phyloP scores from a whole-genome alignment of 208 protist genomes.

The Crithidia brevicula region DNA sequence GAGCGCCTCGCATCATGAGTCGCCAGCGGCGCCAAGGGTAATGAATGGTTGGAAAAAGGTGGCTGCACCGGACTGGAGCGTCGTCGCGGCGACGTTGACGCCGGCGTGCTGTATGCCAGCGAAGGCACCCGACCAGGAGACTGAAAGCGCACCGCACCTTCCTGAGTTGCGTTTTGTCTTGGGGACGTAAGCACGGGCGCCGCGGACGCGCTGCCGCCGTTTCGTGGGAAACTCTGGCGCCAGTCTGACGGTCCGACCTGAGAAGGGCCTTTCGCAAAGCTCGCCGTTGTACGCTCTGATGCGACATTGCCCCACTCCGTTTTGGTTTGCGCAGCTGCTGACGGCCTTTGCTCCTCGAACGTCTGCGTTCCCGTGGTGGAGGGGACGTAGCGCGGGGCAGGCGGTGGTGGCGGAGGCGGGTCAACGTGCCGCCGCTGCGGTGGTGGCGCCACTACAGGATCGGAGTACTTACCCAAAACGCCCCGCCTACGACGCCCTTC shows the following conservation, averaged over 20 bases:
- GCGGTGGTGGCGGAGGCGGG: slow-evolving; percentile 8
- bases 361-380: slow-evolving; percentile 40
- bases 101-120: slow-evolving; percentile 40
- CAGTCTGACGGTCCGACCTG: neutral
- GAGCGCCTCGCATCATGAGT: neutral
- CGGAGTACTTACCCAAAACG: slow-evolving; percentile 41
- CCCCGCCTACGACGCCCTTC: slow-evolving; percentile 69
- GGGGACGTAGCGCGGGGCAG: slow-evolving; percentile 12
- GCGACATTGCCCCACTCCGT: neutral
- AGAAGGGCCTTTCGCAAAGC: neutral
- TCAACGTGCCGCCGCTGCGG: slow-evolving; percentile 15
- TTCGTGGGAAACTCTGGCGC: slow-evolving; percentile 13
- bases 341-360: neutral
- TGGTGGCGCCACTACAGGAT: neutral
- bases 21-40: neutral
- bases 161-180: slow-evolving; percentile 8
- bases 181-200: neutral
- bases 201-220: neutral
- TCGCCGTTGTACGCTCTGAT: neutral
- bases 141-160: slow-evolving; percentile 26
- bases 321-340: slow-evolving; percentile 16
- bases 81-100: slow-evolving; percentile 11
- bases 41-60: neutral
- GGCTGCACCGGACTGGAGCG: slow-evolving; percentile 16
- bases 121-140: slow-evolving; percentile 34